A percentile compares a stretch with the other conserved stretches of the same genome.
Evolutionary conservation across 768 basidiomycete species (phyloP).

Genomic region (Dentipellis sp.): DNA sequence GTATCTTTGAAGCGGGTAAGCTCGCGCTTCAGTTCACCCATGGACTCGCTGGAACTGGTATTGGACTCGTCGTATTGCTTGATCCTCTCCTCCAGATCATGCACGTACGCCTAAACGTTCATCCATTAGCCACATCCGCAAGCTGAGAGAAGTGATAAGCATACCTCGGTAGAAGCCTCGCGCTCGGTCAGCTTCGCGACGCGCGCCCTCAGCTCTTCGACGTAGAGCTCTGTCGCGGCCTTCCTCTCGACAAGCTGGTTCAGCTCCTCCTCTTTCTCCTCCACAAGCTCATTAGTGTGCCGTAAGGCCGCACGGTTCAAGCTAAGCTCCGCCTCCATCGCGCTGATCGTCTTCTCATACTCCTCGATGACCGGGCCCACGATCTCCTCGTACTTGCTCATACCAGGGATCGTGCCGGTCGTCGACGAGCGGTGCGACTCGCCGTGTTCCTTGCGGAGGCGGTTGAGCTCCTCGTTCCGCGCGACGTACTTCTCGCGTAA

Average conservation of each 20-base stretch:
- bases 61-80: conserved; percentile 77
- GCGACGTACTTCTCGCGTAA: conserved; percentile 79
- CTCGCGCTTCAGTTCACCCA: conserved; percentile 80
- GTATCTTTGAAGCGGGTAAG: conserved; percentile 67
- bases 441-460: conserved; percentile 69
- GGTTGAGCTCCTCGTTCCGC: conserved; percentile 80
- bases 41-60: conserved; percentile 64
- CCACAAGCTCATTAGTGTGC: conserved; percentile 87
- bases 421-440: conserved; percentile 55
- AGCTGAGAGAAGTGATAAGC: conserved; percentile 16
- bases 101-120: conserved; percentile 72
- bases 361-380: conserved; percentile 98
- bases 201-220: conserved; percentile 76
- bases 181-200: conserved; percentile 79
- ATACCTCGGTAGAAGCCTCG: conserved; percentile 86
- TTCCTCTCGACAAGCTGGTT: conserved; percentile 57
- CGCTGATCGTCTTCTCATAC: conserved; percentile 94
- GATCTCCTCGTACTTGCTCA: conserved; percentile 73
- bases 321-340: conserved; percentile 88
- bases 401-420: conserved; percentile 57
- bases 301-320: conserved; percentile 80
- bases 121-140: conserved; percentile 6
- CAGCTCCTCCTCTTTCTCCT: conserved; percentile 84
- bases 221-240: conserved; percentile 72
- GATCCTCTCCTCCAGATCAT: conserved; percentile 88